phyloP scores from a whole-genome alignment of 2,329 filamentous ascomycete species.

The Didymellaceae sp. region DNA sequence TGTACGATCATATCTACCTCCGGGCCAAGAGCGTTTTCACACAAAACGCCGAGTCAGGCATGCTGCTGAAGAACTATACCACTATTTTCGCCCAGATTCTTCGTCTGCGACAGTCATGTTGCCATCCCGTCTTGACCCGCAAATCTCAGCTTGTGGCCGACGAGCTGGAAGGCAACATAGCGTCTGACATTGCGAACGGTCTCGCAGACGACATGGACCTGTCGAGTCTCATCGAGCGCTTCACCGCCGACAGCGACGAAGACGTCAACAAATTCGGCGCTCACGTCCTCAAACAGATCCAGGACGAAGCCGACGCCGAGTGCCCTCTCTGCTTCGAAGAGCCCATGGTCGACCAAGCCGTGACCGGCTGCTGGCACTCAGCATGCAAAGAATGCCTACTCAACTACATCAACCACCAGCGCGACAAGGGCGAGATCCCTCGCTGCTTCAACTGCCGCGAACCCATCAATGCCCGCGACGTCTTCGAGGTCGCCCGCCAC shows the following conservation, averaged over 20 bases:
- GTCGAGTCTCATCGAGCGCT: slow-evolving; percentile 81
- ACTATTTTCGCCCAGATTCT: slow-evolving; percentile 98
- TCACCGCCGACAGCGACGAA: slow-evolving; percentile 68
- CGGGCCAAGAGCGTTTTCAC: slow-evolving; percentile 84
- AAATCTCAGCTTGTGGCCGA: slow-evolving; percentile 86
- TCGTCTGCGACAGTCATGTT: slow-evolving; percentile 90
- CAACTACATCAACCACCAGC: slow-evolving; percentile 87
- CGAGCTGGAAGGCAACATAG: slow-evolving; percentile 80
- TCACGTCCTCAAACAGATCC: slow-evolving; percentile 87
- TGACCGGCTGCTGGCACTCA: slow-evolving; percentile 97
- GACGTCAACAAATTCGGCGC: slow-evolving; percentile 79
- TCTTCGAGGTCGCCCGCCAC: slow-evolving; percentile 91
- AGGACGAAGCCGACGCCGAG: slow-evolving; percentile 85
- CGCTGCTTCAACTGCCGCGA: slow-evolving; percentile 92
- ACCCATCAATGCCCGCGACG: slow-evolving; percentile 78
- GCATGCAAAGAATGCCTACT: slow-evolving; percentile 94
- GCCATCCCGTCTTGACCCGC: slow-evolving; percentile 87
- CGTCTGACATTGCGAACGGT: slow-evolving; percentile 79
- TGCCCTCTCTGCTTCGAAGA: slow-evolving; percentile 96
- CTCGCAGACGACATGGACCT: slow-evolving; percentile 97
- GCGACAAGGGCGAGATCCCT: slow-evolving; percentile 74
- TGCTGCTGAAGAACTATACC: slow-evolving; percentile 92
- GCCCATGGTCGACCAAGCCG: slow-evolving; percentile 91
- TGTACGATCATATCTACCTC: slow-evolving; percentile 89
- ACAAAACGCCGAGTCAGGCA: slow-evolving; percentile 87